A percentile compares a stretch with the other conserved stretches of the same genome.
Conservation (phyloP, 23 red algal species). For the Gracilaria caudata region DNA sequence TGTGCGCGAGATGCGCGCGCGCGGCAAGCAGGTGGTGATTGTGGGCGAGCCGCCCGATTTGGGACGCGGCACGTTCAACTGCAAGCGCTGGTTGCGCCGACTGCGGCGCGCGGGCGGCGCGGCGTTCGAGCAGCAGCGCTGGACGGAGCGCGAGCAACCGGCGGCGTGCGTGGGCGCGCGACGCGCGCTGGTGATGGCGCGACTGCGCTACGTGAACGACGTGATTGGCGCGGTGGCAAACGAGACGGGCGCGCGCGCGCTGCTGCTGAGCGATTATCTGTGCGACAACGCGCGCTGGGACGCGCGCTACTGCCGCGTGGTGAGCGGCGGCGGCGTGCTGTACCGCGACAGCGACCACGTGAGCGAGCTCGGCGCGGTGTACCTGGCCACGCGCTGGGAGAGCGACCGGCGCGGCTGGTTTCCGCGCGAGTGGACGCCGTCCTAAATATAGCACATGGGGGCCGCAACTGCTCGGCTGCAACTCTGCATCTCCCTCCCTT, state of each 20-base stretch:
- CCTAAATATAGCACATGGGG: neutral
- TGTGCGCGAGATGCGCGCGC: neutral
- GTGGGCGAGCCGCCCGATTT: conserved; percentile 27
- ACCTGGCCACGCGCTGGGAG: conserved; percentile 19
- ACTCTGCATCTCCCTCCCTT: no score
- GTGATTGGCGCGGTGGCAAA: neutral
- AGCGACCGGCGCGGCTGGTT: conserved; percentile 7
- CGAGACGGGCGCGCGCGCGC: neutral
- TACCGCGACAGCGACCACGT: conserved; percentile 39
- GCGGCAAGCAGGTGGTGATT: conserved; percentile 28
- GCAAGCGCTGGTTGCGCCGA: conserved; percentile 25
- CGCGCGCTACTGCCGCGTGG: conserved; percentile 9
- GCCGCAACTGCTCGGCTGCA: no score
- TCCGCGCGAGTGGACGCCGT: neutral
- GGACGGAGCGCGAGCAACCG: neutral
- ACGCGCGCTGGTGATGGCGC: neutral
- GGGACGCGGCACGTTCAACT: conserved; percentile 2
- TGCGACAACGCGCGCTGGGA: conserved; percentile 18
- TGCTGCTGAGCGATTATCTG: conserved; percentile 31
- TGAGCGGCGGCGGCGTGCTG: neutral
- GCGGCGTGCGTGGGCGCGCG: conserved; percentile 7
- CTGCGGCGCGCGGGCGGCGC: neutral
- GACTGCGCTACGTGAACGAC: conserved; percentile 6
- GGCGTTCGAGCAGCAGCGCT: neutral
- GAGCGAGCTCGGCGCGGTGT: conserved; percentile 17